Evolutionary conservation across 306 rosid genomes (phyloP), one percentile per base, ranked within the genome.

Genomic region (Acacia crassicarpa): DNA sequence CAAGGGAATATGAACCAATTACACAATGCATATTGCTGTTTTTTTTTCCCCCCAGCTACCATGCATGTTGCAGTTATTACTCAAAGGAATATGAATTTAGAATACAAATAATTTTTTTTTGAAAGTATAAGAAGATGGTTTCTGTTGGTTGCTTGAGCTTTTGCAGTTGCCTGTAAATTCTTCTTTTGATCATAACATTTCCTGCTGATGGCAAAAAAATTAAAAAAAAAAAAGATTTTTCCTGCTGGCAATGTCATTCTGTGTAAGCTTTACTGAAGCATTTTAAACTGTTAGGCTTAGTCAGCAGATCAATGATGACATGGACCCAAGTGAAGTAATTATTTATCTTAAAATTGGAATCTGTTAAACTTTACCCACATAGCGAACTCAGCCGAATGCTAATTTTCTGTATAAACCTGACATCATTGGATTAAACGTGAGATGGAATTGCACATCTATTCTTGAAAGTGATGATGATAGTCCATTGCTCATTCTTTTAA

Each of bases 361-460:
- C 59, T 43, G 27, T 19, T 2, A 22, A n/a, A 58, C 40, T 27
- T 25, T 43, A 62, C 45, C 46, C 51, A 9, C 25, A 17, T 74
- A 46, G 43, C 6, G 15, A 22, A 32, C 75, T 51, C 27, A 40
- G 71, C 62, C 51, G 25, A 61, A 61, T 61, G 3, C 35, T 23
- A 53, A 63, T 63, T 43, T 23, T 61, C 45, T 77, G 8, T 75
- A 11, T 51, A 32, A 75, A 74, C 69, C 9, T 14, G 72, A 49
- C 54, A 56, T 65, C 79, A 71, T 45, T 32, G 68, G 54, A 67
- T 54, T 54, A 79, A 40, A 71, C 13, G 27, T 27, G 59, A 30
- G 51, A 65, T 71, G 48, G 69, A 54, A 14, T 72, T 67, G 27
- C 45, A 1, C 63, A 72, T 81, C 40, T 58, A 58, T 20, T 46